Evolutionary conservation across 352 stramenopile genomes (phyloP).

Genomic region (Peronospora destructor): DNA sequence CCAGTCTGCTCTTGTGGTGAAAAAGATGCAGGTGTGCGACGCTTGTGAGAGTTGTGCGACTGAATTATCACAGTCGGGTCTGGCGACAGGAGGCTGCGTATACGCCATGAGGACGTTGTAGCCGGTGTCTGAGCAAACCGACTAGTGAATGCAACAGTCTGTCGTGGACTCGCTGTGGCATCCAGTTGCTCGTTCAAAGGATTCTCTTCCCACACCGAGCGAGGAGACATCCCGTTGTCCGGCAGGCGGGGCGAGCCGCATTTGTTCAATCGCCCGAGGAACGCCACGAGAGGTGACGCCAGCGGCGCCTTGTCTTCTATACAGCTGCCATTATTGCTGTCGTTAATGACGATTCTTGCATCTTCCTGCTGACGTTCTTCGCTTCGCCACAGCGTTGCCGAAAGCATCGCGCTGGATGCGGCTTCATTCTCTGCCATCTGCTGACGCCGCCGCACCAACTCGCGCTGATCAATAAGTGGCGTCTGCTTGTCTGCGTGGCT

Average conservation of each 20-base stretch:
- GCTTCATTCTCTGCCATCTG: constrained; percentile 13
- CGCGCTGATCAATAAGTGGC: constrained; percentile 20
- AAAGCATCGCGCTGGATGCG: constrained; percentile 16
- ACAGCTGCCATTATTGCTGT: constrained; percentile 7
- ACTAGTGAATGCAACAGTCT: constrained; percentile 11
- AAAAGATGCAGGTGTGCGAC: constrained; percentile 11
- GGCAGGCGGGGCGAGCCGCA: constrained; percentile 24
- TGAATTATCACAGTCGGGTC: constrained; percentile 16
- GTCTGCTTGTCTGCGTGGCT: constrained; percentile 31
- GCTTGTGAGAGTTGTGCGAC: constrained; percentile 13
- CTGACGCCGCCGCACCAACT: constrained; percentile 14
- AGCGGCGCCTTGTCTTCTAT: constrained; percentile 20
- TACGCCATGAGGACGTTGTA: constrained; percentile 22
- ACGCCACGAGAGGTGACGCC: constrained; percentile 24
- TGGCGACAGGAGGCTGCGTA: constrained; percentile 24
- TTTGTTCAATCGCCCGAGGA: constrained; percentile 30
- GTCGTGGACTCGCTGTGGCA: constrained; percentile 30
- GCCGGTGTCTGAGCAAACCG: constrained; percentile 14
- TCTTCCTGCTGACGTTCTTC: constrained; percentile 4
- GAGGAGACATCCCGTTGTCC: constrained; percentile 32
- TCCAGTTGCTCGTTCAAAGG: constrained; percentile 25
- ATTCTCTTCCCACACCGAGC: constrained; percentile 33
- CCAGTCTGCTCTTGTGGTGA: constrained; percentile 8
- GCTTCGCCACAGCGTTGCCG: constrained; percentile 1
- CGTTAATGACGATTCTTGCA: background rate